Conservation (phyloP, 2,329 filamentous ascomycete species). For the Botryotinia convoluta region DNA sequence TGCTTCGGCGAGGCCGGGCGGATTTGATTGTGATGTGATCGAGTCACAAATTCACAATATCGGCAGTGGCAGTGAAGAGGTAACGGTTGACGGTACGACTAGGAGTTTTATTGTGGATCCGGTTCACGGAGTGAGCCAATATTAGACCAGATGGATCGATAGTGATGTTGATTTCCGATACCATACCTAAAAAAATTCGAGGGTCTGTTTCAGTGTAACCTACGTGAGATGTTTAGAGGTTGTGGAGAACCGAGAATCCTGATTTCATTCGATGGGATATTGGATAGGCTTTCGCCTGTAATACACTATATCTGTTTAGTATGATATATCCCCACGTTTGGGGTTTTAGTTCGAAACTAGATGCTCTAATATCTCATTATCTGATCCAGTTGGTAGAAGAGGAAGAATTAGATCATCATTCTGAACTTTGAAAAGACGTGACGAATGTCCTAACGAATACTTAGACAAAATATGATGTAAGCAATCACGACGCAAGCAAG, state of each 20-base stretch:
- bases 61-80: conserved; percentile 3
- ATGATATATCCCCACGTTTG: not conserved
- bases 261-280: not conserved
- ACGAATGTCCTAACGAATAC: not conserved
- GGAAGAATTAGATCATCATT: not conserved
- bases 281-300: not conserved
- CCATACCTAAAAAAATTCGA: conserved; percentile 1
- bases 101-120: not conserved
- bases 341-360: not conserved
- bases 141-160: conserved; percentile 1
- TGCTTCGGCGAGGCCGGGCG: not conserved
- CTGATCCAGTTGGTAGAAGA: not conserved
- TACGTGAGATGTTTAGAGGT: not conserved
- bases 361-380: not conserved
- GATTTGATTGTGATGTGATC: conserved; percentile 6
- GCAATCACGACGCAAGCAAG: not conserved
- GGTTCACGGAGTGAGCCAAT: not conserved
- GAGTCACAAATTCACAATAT: not conserved
- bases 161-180: conserved; percentile 1
- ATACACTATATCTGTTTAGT: not conserved
- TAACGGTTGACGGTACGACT: conserved; percentile 1
- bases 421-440: not conserved
- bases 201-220: conserved; percentile 1
- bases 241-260: not conserved
- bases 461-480: not conserved